Evolutionary conservation across 2,329 filamentous ascomycete genomes (phyloP).

Genomic region (Didymella pinodella): DNA sequence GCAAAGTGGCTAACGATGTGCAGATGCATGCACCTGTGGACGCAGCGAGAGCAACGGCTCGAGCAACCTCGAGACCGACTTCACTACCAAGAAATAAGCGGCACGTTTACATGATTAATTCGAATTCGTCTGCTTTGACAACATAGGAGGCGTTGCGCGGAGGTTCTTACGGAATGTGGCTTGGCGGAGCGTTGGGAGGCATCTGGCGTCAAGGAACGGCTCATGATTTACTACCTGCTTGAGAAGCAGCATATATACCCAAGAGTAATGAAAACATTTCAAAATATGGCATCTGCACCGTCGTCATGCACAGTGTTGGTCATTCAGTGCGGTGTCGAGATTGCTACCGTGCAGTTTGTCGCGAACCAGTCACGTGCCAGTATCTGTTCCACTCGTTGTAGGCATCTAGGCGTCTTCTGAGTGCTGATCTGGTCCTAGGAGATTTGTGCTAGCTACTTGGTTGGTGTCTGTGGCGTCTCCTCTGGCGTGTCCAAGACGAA

Average conservation of each 20-base stretch:
- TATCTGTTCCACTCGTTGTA: background rate
- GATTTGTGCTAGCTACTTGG: background rate
- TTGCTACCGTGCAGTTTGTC: background rate
- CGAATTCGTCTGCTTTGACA: background rate
- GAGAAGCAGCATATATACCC: constrained; percentile 15
- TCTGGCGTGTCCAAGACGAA: background rate
- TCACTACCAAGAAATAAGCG: constrained; percentile 72
- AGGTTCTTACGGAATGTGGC: background rate
- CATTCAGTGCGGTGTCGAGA: background rate
- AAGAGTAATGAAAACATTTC: constrained; percentile 3
- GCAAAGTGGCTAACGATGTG: background rate
- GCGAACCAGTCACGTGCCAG: no score
- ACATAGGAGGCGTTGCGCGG: background rate
- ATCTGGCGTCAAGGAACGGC: constrained; percentile 28
- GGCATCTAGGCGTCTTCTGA: background rate
- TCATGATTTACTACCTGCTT: constrained; percentile 1
- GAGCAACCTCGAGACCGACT: constrained; percentile 79
- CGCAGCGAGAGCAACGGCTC: constrained; percentile 70
- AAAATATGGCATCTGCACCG: background rate
- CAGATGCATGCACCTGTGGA: constrained; percentile 77
- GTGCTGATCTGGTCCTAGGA: background rate
- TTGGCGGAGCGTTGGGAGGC: constrained; percentile 23
- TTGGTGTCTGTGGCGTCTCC: background rate
- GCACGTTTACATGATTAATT: background rate
- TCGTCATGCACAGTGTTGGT: background rate